Evolutionary conservation across 768 basidiomycete genomes (phyloP).

Genomic region (Kwoniella sp.): DNA sequence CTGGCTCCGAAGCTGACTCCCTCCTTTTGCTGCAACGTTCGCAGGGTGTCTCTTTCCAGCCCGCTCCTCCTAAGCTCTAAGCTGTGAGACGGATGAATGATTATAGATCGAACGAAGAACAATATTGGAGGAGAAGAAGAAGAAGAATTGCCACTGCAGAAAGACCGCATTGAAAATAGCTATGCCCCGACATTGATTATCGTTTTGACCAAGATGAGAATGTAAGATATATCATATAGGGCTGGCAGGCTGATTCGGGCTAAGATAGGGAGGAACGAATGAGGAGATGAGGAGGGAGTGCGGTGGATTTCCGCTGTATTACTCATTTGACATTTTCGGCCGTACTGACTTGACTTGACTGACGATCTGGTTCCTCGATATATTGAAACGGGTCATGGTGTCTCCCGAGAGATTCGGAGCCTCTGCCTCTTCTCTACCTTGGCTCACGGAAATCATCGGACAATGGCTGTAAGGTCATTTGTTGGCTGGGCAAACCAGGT

Average conservation of each 20-base stretch:
- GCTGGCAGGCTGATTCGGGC: background rate
- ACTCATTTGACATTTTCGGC: too few relatives aligned
- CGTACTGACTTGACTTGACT: too few relatives aligned
- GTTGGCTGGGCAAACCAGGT: too few relatives aligned
- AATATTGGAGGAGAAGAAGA: background rate
- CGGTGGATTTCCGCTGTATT: too few relatives aligned
- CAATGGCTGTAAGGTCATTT: too few relatives aligned
- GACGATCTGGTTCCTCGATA: too few relatives aligned
- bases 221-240: constrained; percentile 4
- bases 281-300: too few relatives aligned
- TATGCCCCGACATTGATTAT: background rate
- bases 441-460: too few relatives aligned
- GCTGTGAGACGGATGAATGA: background rate
- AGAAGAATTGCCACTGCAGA: background rate
- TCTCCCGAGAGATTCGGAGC: too few relatives aligned
- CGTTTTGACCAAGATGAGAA: background rate
- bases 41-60: constrained; percentile 45
- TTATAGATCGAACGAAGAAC: background rate
- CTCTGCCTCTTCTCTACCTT: too few relatives aligned
- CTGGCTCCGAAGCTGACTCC: constrained; percentile 7
- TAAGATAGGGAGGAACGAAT: too few relatives aligned
- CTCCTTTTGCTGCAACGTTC: background rate
- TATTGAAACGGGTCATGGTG: too few relatives aligned
- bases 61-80: constrained; percentile 48
- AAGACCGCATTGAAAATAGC: background rate